phyloP scores from a whole-genome alignment of 2,329 filamentous ascomycete species.

The Peltaster fructicola region DNA sequence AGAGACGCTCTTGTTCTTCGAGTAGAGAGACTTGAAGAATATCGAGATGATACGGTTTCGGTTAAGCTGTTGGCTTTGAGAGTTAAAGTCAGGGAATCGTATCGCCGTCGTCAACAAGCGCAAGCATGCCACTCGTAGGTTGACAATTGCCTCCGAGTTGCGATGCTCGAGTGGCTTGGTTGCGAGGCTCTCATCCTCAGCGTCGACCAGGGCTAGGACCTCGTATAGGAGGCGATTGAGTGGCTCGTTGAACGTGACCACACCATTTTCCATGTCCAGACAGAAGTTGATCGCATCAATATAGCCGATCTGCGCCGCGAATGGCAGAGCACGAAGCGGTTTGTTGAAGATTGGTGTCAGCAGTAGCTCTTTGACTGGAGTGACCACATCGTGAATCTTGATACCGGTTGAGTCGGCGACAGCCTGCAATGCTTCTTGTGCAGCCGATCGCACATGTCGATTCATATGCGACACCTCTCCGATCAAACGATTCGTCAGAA shows the following conservation, averaged over 20 bases:
- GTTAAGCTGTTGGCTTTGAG: constrained; percentile 35
- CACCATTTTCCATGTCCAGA: constrained; percentile 71
- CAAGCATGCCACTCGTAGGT: constrained; percentile 81
- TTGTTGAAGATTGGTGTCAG: constrained; percentile 91
- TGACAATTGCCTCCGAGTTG: constrained; percentile 88
- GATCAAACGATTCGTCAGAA: constrained; percentile 70
- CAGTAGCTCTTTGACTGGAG: constrained; percentile 76
- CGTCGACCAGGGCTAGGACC: constrained; percentile 82
- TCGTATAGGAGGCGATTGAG: constrained; percentile 83
- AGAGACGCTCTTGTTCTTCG: constrained; percentile 78
- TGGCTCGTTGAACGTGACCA: constrained; percentile 81
- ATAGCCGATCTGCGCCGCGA: constrained; percentile 90
- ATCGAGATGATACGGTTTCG: constrained; percentile 61
- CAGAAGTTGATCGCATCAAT: constrained; percentile 97
- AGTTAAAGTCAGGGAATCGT: constrained; percentile 78
- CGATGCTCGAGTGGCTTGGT: constrained; percentile 88
- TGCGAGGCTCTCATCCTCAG: constrained; percentile 79
- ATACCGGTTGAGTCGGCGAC: constrained; percentile 62
- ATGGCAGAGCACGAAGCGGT: constrained; percentile 78
- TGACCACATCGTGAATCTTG: constrained; percentile 73
- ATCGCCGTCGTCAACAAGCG: constrained; percentile 85
- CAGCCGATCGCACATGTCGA: constrained; percentile 76
- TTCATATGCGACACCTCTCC: constrained; percentile 91
- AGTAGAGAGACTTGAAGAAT: constrained; percentile 96
- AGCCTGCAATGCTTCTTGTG: constrained; percentile 61